A percentile compares a stretch with the other conserved stretches of the same genome.
Conservation (phyloP, 371 early-diverging fungal species). For the Mucor lusitanicus region DNA sequence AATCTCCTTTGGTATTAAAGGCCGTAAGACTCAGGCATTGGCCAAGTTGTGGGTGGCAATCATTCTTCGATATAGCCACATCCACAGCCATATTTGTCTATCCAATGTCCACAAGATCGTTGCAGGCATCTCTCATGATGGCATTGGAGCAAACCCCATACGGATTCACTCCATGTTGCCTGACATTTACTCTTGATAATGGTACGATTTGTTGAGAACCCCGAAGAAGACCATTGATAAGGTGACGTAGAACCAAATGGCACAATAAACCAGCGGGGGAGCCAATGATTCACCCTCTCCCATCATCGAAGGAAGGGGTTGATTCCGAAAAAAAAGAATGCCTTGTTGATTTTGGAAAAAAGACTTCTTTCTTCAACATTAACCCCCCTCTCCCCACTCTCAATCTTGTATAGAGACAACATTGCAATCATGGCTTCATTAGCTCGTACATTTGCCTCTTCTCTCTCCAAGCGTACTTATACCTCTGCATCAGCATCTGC, state of each 20-base stretch:
- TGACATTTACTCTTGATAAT: not conserved
- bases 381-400: slow-evolving; percentile 22
- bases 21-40: not conserved
- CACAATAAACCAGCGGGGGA: not conserved
- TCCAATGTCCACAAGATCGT: too few relatives aligned
- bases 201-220: not conserved
- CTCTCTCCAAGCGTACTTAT: slow-evolving; percentile 47
- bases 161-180: not conserved
- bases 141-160: not conserved
- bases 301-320: not conserved
- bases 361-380: not conserved
- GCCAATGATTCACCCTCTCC: not conserved
- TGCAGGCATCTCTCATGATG: too few relatives aligned
- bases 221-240: not conserved
- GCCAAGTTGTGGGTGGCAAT: not conserved
- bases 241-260: not conserved
- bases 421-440: slow-evolving; percentile 44
- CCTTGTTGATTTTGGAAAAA: slow-evolving; percentile 14
- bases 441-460: slow-evolving; percentile 50
- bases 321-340: slow-evolving; percentile 5
- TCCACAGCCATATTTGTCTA: not conserved
- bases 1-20: not conserved
- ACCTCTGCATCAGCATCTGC: slow-evolving; percentile 46
- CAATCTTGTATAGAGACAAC: slow-evolving; percentile 8
- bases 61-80: not conserved